phyloP scores from a whole-genome alignment of 257 asterid species.

The Cruciata laevipes region DNA sequence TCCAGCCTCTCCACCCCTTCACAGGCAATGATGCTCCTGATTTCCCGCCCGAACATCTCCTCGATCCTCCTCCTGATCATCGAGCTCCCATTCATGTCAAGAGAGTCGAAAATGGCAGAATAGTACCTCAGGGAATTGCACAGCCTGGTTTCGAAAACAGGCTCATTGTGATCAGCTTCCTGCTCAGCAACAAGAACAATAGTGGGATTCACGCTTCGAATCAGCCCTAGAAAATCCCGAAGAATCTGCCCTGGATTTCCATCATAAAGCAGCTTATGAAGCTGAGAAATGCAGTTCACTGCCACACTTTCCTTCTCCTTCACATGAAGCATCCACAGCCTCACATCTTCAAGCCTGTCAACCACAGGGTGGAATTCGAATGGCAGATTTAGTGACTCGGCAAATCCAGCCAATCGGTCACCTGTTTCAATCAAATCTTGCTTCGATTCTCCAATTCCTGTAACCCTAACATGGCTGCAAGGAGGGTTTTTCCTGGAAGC shows the following conservation, averaged over 20 bases:
- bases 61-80: conserved; percentile 55
- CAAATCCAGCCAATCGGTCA: conserved; percentile 62
- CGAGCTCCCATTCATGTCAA: conserved; percentile 44
- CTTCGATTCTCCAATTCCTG: conserved; percentile 87
- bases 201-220: conserved; percentile 71
- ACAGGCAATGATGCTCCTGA: conserved; percentile 60
- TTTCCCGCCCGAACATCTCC: conserved; percentile 67
- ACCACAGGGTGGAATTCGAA: conserved; percentile 93
- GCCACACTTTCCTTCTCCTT: conserved; percentile 81
- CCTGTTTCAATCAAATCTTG: conserved; percentile 85
- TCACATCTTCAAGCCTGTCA: conserved; percentile 82
- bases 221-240: conserved; percentile 57
- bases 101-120: conserved; percentile 67
- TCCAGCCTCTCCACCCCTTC: conserved; percentile 80
- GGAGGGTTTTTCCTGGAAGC: conserved; percentile 69
- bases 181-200: conserved; percentile 72
- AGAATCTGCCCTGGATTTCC: conserved; percentile 36
- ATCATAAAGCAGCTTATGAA: conserved; percentile 77
- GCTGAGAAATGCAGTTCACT: conserved; percentile 65
- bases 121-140: conserved; percentile 55
- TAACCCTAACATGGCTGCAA: conserved; percentile 61
- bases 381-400: conserved; percentile 53
- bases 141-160: conserved; percentile 46
- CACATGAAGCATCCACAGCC: conserved; percentile 98
- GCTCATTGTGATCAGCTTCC: conserved; percentile 64